Evolutionary conservation across 352 stramenopile genomes (phyloP).

Genomic region (Phytopythium montanum): DNA sequence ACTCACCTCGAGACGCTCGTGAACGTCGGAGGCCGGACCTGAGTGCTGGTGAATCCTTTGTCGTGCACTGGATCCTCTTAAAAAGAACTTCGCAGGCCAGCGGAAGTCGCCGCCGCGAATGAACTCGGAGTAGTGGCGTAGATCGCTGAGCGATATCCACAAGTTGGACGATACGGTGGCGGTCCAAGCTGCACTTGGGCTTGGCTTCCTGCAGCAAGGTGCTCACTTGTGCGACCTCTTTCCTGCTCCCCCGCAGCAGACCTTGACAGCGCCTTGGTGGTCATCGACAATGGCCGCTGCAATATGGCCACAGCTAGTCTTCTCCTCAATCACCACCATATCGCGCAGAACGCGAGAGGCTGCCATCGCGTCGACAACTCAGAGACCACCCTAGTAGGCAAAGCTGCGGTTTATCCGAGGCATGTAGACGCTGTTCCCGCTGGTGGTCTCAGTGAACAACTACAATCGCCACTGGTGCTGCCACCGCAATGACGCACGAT

Average conservation of each 20-base stretch:
- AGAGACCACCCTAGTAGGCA: neutral
- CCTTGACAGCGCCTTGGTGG: slow-evolving; percentile 27
- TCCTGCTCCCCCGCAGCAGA: slow-evolving; percentile 14
- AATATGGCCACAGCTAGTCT: slow-evolving; percentile 19
- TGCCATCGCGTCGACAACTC: neutral
- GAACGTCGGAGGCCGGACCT: no score
- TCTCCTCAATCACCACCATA: slow-evolving; percentile 1
- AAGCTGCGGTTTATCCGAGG: neutral
- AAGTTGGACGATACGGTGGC: slow-evolving; percentile 21
- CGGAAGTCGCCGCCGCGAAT: slow-evolving; percentile 30
- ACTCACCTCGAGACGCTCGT: no score
- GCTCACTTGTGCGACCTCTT: slow-evolving; percentile 13
- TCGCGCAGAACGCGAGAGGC: slow-evolving; percentile 2
- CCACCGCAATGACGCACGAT: neutral
- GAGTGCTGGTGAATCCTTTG: no score
- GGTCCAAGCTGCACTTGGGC: slow-evolving; percentile 16
- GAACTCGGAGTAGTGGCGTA: slow-evolving; percentile 30
- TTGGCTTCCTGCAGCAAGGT: slow-evolving; percentile 21
- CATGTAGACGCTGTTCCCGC: neutral
- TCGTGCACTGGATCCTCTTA: neutral
- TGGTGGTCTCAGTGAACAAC: neutral
- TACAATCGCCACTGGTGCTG: neutral
- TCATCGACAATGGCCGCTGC: slow-evolving; percentile 20
- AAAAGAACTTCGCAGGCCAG: slow-evolving; percentile 12
- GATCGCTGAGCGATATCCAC: slow-evolving; percentile 28